Conservation (phyloP, 2,329 filamentous ascomycete genomes). For the Zalaria sp. region DNA sequence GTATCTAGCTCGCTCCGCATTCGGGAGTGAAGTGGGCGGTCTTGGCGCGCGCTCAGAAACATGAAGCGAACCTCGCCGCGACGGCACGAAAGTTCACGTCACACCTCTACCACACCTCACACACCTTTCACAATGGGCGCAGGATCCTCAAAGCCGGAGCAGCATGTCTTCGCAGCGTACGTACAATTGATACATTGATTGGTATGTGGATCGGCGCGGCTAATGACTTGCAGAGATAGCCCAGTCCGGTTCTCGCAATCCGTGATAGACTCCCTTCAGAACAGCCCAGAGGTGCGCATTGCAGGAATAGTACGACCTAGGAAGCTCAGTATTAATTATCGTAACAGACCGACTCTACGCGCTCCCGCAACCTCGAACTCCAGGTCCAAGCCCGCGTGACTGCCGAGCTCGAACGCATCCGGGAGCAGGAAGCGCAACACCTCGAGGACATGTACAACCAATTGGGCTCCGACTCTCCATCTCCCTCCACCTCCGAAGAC, state of each 20-base stretch:
- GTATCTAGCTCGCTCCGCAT: too few relatives aligned
- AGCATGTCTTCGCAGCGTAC: constrained; percentile 50
- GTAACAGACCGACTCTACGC: constrained; percentile 70
- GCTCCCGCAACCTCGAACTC: constrained; percentile 69
- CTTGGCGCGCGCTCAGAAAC: not conserved
- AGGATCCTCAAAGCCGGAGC: constrained; percentile 47
- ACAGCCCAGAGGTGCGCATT: constrained; percentile 62
- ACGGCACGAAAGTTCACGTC: not conserved
- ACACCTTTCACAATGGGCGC: constrained; percentile 37
- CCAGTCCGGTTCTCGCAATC: constrained; percentile 64
- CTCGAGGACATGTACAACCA: constrained; percentile 42
- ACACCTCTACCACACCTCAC: too few relatives aligned
- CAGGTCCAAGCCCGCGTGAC: constrained; percentile 79
- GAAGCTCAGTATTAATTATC: not conserved
- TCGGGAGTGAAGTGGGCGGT: constrained; percentile 14
- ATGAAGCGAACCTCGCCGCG: not conserved
- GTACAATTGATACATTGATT: constrained; percentile 11
- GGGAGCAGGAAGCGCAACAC: constrained; percentile 52
- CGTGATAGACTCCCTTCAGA: constrained; percentile 69
- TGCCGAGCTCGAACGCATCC: constrained; percentile 69
- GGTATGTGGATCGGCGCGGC: too few relatives aligned
- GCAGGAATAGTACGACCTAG: not conserved
- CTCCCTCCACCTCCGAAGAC: constrained; percentile 19
- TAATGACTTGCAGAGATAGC: constrained; percentile 31
- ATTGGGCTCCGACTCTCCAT: constrained; percentile 36